A percentile compares a stretch with the other conserved stretches of the same genome.
These are phyloP conservation scores for Pestalotiopsis sp. DNA, from an alignment of 2,329 filamentous ascomycete species.

Conservation along the genomic window DNA sequence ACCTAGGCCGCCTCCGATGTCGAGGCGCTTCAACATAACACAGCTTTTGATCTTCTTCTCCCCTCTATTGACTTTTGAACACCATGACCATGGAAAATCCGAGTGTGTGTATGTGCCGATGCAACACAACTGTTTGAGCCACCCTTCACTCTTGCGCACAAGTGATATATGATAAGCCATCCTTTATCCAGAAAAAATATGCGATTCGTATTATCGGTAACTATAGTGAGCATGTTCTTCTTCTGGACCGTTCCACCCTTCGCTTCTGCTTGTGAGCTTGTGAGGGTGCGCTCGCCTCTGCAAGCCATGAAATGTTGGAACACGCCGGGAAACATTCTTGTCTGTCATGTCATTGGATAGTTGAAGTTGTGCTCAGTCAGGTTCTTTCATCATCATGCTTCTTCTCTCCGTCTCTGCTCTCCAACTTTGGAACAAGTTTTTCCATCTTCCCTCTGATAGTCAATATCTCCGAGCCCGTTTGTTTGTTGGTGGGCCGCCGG, in stretches of 20 bases:
- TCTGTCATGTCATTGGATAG: constrained; percentile 1
- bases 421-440: not conserved
- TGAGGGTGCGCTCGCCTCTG: constrained; percentile 12
- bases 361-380: not conserved
- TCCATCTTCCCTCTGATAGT: not conserved
- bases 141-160: not conserved
- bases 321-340: not conserved
- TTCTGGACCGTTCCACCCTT: not conserved
- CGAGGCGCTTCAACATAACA: constrained; percentile 1
- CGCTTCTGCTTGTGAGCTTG: not conserved
- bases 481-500: not conserved
- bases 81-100: not conserved
- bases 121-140: not conserved
- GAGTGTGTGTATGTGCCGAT: not conserved
- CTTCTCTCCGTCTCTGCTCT: not conserved
- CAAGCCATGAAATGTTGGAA: not conserved
- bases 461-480: not conserved
- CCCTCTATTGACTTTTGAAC: not conserved
- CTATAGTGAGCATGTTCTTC: not conserved
- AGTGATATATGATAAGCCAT: constrained; percentile 9
- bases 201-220: not conserved
- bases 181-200: not conserved
- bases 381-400: not conserved
- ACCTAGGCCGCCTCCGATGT: not conserved
- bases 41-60: not conserved